phyloP scores from a whole-genome alignment of 345 rosid species.

The Lumnitzera littorea region DNA sequence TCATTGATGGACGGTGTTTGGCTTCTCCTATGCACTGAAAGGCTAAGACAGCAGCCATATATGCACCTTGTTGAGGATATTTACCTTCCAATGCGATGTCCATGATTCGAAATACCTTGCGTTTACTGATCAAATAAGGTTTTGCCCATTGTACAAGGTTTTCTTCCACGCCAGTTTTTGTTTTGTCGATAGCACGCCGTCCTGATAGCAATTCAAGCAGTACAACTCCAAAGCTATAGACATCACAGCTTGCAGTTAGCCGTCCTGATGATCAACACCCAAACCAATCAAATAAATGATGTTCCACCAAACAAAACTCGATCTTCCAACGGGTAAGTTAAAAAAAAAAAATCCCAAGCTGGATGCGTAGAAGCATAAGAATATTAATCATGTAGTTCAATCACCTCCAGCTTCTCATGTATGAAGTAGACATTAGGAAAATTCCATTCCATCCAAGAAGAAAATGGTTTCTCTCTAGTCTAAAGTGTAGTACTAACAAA shows the following conservation, averaged over 20 bases:
- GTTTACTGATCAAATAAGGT: constrained; percentile 52
- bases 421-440: too few species aligned
- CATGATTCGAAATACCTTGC: constrained; percentile 61
- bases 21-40: constrained; percentile 51
- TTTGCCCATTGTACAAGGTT: constrained; percentile 78
- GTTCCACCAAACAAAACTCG: too few species aligned
- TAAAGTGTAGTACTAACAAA: too few species aligned
- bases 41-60: constrained; percentile 45
- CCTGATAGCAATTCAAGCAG: constrained; percentile 60
- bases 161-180: constrained; percentile 42
- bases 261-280: constrained; percentile 31
- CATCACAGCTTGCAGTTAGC: constrained; percentile 54
- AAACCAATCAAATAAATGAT: too few species aligned
- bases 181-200: constrained; percentile 38
- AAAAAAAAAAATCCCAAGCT: too few species aligned
- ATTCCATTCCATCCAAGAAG: too few species aligned
- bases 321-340: too few species aligned
- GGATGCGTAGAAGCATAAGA: too few species aligned
- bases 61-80: constrained; percentile 58
- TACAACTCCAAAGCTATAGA: constrained; percentile 73
- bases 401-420: too few species aligned
- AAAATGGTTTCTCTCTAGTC: too few species aligned
- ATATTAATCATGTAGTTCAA: too few species aligned
- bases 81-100: constrained; percentile 69
- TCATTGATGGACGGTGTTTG: constrained; percentile 59